Evolutionary conservation across 805 yeast species (phyloP).

Genomic region (Komagataella ulmi): DNA sequence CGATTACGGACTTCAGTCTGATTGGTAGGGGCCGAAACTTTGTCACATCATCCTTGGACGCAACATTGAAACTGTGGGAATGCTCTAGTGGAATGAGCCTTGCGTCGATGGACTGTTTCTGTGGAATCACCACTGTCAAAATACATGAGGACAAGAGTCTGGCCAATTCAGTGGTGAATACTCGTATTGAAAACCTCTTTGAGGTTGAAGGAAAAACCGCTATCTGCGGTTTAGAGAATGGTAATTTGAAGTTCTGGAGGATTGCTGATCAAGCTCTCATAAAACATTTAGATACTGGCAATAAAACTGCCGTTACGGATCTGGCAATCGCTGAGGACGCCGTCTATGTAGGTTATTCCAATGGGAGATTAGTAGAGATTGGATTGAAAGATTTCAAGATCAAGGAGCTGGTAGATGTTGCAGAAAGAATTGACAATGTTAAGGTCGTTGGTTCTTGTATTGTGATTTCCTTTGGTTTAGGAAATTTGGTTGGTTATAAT

Average conservation of each 20-base stretch:
- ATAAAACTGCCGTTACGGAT: not conserved
- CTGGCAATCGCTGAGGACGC: not conserved
- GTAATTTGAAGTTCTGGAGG: not conserved
- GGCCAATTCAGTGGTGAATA: not conserved
- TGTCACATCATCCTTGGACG: constrained; percentile 40
- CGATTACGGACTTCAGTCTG: constrained; percentile 34
- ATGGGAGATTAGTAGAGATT: not conserved
- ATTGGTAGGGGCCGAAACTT: constrained; percentile 61
- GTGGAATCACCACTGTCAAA: not conserved
- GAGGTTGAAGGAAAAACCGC: not conserved
- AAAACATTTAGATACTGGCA: not conserved
- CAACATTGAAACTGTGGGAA: constrained; percentile 54
- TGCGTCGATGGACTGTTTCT: constrained; percentile 1
- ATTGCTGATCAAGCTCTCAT: not conserved
- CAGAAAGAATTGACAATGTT: not conserved
- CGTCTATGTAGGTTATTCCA: not conserved
- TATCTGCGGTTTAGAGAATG: not conserved
- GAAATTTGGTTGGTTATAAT: not conserved
- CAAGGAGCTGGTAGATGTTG: not conserved
- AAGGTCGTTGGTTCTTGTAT: not conserved
- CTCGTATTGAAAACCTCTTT: not conserved
- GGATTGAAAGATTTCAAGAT: not conserved
- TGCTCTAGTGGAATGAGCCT: constrained; percentile 41
- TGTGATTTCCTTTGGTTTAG: not conserved
- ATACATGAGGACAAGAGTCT: not conserved